These are phyloP conservation scores for Bimuria novae-zelandiae DNA, from an alignment of 2,329 filamentous ascomycete genomes.

Conservation along the genomic window DNA sequence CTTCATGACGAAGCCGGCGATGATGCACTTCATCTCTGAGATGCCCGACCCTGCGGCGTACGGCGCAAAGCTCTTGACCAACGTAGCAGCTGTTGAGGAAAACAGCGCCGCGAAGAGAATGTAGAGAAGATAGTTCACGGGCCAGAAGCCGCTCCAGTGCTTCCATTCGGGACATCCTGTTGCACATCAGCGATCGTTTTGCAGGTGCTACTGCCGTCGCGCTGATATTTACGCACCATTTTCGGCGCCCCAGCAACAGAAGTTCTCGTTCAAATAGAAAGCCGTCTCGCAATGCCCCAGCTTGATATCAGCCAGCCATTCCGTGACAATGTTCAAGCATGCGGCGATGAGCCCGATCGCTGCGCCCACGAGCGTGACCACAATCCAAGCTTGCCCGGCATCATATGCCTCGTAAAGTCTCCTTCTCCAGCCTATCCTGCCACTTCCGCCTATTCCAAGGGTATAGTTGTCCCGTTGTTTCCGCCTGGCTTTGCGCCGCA, in stretches of 20 bases:
- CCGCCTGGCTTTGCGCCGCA: conserved; percentile 75
- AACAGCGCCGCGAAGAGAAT: conserved; percentile 83
- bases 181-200: conserved; percentile 13
- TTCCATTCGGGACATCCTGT: conserved; percentile 86
- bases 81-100: conserved; percentile 76
- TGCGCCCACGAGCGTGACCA: conserved; percentile 90
- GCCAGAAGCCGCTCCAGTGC: conserved; percentile 77
- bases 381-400: conserved; percentile 96
- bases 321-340: conserved; percentile 90
- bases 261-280: conserved; percentile 96
- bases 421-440: conserved; percentile 74
- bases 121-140: conserved; percentile 86
- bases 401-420: conserved; percentile 87
- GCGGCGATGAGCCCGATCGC: conserved; percentile 93
- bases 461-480: conserved; percentile 74
- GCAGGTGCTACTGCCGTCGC: background rate
- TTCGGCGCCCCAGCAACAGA: conserved; percentile 97
- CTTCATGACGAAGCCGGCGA: conserved; percentile 99
- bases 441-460: conserved; percentile 61
- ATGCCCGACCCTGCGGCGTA: conserved; percentile 97
- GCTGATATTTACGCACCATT: conserved; percentile 58
- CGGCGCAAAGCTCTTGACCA: conserved; percentile 90
- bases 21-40: conserved; percentile 99
- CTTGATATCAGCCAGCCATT: conserved; percentile 96
- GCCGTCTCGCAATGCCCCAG: conserved; percentile 92